Evolutionary conservation across 495 filamentous ascomycete genomes (phyloP), one percentile per base, ranked within the genome.

Genomic region (Neurospora intermedia): DNA sequence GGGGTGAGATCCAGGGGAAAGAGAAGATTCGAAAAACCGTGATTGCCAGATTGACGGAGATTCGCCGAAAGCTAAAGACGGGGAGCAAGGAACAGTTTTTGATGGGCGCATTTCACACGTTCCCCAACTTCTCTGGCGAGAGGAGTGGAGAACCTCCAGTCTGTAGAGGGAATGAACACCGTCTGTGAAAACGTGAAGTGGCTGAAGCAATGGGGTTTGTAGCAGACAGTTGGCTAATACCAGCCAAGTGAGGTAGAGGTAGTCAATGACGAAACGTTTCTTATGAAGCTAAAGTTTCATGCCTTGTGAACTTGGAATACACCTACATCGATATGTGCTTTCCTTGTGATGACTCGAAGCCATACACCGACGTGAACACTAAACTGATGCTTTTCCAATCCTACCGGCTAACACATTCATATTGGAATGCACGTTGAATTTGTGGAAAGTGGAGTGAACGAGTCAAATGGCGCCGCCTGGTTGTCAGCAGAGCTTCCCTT

Each of bases 41-140:
- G 0, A 48, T 48, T 20, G 2, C 45, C 0, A 48, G 11, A 48
- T 0, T 48, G 45, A 48, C n/a, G 20, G 45, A 11, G n/a, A 0
- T 48, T 48, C 45, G n/a, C 45, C 45, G n/a, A 0, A 48, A 48
- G n/a, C 20, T 48, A 4, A 48, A 4, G 45, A 48, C 11, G 45
- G 45, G 9, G n/a, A 9, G 9, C 4, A 10, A 2, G 11, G 45
- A 20, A 20, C 2, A 8, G n/a, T 0, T 0, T 4, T 4, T 20
- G n/a, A 48, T 48, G 45, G n/a, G n/a, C 2, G 1, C 0, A 11
- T 20, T 20, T 31, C 4, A 20, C 45, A 20, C n/a, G 1, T 48
- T 10, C 20, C 3, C 45, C 45, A 48, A 48, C 45, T 48, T 48
- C 45, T 48, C 45, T 48, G 45, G 45, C 45, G 4, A n/a, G n/a